Conservation (phyloP, 2,329 filamentous ascomycete genomes). For the Iodosphaeria phyllophila region DNA sequence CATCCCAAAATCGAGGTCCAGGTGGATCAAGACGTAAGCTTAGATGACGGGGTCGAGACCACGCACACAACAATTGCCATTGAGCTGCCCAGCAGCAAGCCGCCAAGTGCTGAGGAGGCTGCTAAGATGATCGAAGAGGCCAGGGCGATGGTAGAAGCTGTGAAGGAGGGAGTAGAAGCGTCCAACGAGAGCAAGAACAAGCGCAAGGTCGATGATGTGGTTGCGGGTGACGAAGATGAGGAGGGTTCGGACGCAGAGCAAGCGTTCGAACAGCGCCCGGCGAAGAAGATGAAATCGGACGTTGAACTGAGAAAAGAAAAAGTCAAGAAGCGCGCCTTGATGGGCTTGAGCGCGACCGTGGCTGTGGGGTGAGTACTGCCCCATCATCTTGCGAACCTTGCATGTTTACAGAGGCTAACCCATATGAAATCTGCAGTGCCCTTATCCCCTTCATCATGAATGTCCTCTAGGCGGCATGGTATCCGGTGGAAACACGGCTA, state of each 20-base stretch:
- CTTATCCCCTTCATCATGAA: slow-evolving; percentile 33
- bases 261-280: slow-evolving; percentile 23
- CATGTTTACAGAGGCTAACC: slow-evolving; percentile 8
- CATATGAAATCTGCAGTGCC: slow-evolving; percentile 12
- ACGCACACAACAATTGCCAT: slow-evolving; percentile 58
- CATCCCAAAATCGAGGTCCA: slow-evolving; percentile 49
- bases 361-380: slow-evolving; percentile 69
- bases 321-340: slow-evolving; percentile 67
- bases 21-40: slow-evolving; percentile 37
- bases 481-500: too few relatives aligned
- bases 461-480: slow-evolving; percentile 29
- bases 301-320: slow-evolving; percentile 69
- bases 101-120: slow-evolving; percentile 60
- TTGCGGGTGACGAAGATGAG: slow-evolving; percentile 40
- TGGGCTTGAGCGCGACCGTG: slow-evolving; percentile 73
- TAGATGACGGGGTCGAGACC: slow-evolving; percentile 39
- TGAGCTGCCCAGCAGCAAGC: slow-evolving; percentile 49
- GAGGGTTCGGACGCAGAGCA: slow-evolving; percentile 20
- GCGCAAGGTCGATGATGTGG: slow-evolving; percentile 57
- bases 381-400: slow-evolving; percentile 2
- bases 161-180: slow-evolving; percentile 18
- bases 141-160: slow-evolving; percentile 67
- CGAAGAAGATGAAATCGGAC: slow-evolving; percentile 71
- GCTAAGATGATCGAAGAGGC: slow-evolving; percentile 72
- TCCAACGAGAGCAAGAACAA: slow-evolving; percentile 40